Evolutionary conservation across 2,329 filamentous ascomycete genomes (phyloP).

Genomic region (Teratosphaeria pseudoeucalypti): DNA sequence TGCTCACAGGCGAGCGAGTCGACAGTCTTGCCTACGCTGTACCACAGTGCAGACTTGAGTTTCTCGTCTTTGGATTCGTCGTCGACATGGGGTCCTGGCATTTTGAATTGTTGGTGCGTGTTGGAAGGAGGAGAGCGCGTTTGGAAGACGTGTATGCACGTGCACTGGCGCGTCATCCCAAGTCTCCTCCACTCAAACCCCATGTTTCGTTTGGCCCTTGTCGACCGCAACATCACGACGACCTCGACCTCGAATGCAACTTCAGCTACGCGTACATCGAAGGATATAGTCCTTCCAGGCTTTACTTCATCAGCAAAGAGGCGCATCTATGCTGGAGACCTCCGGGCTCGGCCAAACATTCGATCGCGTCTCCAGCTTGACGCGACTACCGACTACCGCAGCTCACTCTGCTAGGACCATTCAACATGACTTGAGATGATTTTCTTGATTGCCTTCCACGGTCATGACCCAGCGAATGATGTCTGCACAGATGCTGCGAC

Average conservation of each 20-base stretch:
- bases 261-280: no score
- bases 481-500: background rate
- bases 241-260: no score
- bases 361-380: background rate
- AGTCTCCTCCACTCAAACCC: background rate
- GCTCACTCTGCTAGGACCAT: background rate
- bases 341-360: background rate
- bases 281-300: no score
- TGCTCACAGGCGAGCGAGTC: constrained; percentile 68
- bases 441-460: background rate
- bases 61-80: constrained; percentile 42
- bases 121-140: background rate
- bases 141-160: background rate
- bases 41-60: constrained; percentile 78
- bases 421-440: background rate
- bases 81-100: constrained; percentile 4
- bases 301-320: background rate
- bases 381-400: background rate
- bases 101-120: background rate
- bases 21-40: constrained; percentile 73
- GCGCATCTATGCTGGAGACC: background rate
- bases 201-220: no score
- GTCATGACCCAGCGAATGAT: no score
- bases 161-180: background rate
- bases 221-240: no score